Evolutionary conservation across 495 filamentous ascomycete species (phyloP), one percentile per base, ranked within the genome.

Genomic region (Geopyxis carbonaria): DNA sequence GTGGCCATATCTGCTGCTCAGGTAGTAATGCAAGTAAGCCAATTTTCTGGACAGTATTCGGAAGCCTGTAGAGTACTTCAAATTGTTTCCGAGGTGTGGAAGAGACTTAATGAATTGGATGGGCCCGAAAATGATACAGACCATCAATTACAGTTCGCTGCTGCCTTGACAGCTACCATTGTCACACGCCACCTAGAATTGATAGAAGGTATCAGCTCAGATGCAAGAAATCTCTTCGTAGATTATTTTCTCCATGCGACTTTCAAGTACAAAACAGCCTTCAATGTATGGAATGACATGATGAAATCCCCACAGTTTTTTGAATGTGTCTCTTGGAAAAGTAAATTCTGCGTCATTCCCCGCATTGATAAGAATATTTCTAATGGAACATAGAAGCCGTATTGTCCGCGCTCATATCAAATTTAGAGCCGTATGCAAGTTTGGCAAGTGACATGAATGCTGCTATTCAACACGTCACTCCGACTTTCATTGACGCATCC

Each of bases 301-400:
- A 18, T 41, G 6, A 13, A 5, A 22, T 32, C 19, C n/a, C 27
- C 38, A 9, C 14, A 30, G 16, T 43, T 48, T 22, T 54, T 40
- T 23, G 51, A 54, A 19, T 43, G 45, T 22, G 38, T 36, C 1
- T 35, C 45, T 9, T 16, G 48, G 10, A 54, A 54, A 45, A 45
- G 50, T 53, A n/a, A n/a, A n/a, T 13, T 30, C 14, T 34, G 16
- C 38, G 21, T 34, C 7, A 16, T 21, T 20, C 4, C 34, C 21
- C 21, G n/a, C n/a, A n/a, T n/a, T n/a, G n/a, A n/a, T n/a, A n/a
- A 23, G 16, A 16, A 11, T n/a, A 11, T 22, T 38, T 4, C 8
- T 24, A 24, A 34, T 18, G 2, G 23, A 32, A 30, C 18, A 16
- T 18, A 54, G 51, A 54, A 14, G 31, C 43, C 2, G 33, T 49